Conservation (phyloP, 2,329 filamentous ascomycete genomes). For the Penicillium sp. region DNA sequence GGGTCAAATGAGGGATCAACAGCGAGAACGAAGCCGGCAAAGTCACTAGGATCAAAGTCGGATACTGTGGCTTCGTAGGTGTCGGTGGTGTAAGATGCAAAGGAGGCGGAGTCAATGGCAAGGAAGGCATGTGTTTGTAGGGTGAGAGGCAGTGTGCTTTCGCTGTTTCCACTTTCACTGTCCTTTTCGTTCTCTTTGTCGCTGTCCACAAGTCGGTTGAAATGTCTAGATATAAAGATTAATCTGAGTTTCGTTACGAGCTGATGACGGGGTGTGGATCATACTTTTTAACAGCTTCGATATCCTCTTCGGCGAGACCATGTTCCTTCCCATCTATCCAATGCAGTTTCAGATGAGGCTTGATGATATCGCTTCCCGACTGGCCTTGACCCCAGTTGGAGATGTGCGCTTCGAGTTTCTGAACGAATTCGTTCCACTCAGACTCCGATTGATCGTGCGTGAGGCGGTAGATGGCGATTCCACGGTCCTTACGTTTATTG, state of each 20-base stretch:
- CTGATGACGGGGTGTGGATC: neutral
- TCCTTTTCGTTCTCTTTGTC: conserved; percentile 9
- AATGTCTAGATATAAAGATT: conserved; percentile 18
- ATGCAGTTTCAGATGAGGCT: conserved; percentile 24
- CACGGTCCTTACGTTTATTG: neutral
- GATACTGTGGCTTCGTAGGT: neutral
- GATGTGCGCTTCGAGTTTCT: conserved; percentile 25
- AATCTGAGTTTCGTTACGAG: neutral
- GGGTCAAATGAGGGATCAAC: conserved; percentile 29
- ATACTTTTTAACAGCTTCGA: conserved; percentile 13
- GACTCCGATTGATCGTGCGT: conserved; percentile 20
- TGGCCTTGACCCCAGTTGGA: conserved; percentile 26
- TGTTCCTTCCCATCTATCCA: conserved; percentile 31
- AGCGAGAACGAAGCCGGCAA: conserved; percentile 26
- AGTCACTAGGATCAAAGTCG: conserved; percentile 18
- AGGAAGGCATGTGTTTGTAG: neutral
- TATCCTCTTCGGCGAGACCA: conserved; percentile 14
- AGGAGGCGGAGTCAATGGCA: conserved; percentile 3
- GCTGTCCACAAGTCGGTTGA: conserved; percentile 10
- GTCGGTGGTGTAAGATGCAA: conserved; percentile 8
- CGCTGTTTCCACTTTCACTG: conserved; percentile 2
- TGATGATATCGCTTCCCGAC: conserved; percentile 23
- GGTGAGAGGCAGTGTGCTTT: conserved; percentile 5
- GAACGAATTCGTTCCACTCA: conserved; percentile 22
- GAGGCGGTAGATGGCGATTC: conserved; percentile 26